Conservation (phyloP, 2,329 filamentous ascomycete genomes). For the Lachnellula hyalina region DNA sequence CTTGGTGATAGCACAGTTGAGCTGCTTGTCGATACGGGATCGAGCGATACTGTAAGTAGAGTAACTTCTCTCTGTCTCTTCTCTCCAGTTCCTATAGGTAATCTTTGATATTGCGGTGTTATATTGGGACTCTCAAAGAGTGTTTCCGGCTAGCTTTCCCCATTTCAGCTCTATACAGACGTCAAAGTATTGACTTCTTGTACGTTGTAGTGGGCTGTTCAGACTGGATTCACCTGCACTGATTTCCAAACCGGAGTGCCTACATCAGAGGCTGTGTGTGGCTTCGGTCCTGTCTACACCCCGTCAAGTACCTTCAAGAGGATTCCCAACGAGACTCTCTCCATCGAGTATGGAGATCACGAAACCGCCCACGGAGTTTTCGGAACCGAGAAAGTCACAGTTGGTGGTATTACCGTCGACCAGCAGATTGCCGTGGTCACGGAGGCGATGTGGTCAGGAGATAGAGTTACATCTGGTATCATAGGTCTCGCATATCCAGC, state of each 20-base stretch:
- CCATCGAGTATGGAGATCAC: conserved; percentile 40
- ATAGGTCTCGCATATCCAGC: conserved; percentile 46
- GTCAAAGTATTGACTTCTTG: too few species aligned
- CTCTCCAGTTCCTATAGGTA: too few species aligned
- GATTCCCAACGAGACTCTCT: conserved; percentile 37
- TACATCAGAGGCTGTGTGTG: conserved; percentile 5
- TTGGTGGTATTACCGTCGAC: conserved; percentile 41
- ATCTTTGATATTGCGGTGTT: too few species aligned
- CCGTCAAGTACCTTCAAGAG: conserved; percentile 31
- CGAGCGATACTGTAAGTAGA: conserved; percentile 34
- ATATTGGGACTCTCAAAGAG: too few species aligned
- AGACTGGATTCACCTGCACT: conserved; percentile 33
- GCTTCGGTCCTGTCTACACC: conserved; percentile 12
- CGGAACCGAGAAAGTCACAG: conserved; percentile 37
- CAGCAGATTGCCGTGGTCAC: conserved; percentile 44
- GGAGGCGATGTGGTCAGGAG: conserved; percentile 38
- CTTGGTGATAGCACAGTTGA: conserved; percentile 33
- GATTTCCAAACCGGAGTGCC: conserved; percentile 21
- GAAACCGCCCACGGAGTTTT: conserved; percentile 36
- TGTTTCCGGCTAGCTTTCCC: too few species aligned
- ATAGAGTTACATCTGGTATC: conserved; percentile 41
- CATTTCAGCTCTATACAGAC: too few species aligned
- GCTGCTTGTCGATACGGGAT: conserved; percentile 42
- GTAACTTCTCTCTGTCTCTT: too few species aligned
- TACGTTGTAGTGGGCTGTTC: conserved; percentile 33